Conservation (phyloP, 768 basidiomycete species). For the Phanerodontia chrysosporium region DNA sequence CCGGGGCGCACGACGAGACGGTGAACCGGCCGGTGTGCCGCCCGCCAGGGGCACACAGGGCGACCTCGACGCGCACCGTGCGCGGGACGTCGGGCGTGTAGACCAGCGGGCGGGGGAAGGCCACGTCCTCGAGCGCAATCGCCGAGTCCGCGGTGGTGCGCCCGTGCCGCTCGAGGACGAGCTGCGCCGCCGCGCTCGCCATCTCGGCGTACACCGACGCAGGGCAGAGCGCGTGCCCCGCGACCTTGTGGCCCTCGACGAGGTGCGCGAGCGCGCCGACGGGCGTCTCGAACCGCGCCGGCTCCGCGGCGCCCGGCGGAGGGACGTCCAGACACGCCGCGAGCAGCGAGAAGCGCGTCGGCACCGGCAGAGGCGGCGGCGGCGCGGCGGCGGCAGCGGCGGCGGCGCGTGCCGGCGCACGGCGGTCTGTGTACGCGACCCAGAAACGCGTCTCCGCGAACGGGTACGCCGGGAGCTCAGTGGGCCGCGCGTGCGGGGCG, state of each 20-base stretch:
- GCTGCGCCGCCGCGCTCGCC: slow-evolving; percentile 40
- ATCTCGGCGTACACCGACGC: slow-evolving; percentile 42
- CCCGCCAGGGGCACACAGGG: slow-evolving; percentile 26
- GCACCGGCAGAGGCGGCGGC: not conserved
- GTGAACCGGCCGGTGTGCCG: slow-evolving; percentile 39
- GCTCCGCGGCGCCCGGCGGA: slow-evolving; percentile 22
- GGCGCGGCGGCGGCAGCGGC: not conserved
- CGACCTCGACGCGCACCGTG: slow-evolving; percentile 36
- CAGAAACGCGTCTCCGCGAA: slow-evolving; percentile 50
- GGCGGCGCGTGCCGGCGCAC: no score
- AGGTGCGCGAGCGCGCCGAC: slow-evolving; percentile 37
- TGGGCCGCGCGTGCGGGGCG: slow-evolving; percentile 37
- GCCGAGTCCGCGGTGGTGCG: slow-evolving; percentile 26
- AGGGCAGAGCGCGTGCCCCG: slow-evolving; percentile 12
- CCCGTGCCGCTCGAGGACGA: slow-evolving; percentile 30
- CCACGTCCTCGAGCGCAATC: slow-evolving; percentile 38
- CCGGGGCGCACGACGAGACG: slow-evolving; percentile 37
- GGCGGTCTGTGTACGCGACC: slow-evolving; percentile 36
- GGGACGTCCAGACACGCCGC: slow-evolving; percentile 30
- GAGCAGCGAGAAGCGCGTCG: slow-evolving; percentile 28
- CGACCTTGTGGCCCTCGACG: slow-evolving; percentile 56
- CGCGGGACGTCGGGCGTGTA: slow-evolving; percentile 30
- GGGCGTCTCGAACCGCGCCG: slow-evolving; percentile 51
- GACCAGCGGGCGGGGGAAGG: slow-evolving; percentile 51
- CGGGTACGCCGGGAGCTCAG: slow-evolving; percentile 51